Base-by-base conservation (phyloP, 306 rosid species). In the Cicer pinnatifidum region DNA sequence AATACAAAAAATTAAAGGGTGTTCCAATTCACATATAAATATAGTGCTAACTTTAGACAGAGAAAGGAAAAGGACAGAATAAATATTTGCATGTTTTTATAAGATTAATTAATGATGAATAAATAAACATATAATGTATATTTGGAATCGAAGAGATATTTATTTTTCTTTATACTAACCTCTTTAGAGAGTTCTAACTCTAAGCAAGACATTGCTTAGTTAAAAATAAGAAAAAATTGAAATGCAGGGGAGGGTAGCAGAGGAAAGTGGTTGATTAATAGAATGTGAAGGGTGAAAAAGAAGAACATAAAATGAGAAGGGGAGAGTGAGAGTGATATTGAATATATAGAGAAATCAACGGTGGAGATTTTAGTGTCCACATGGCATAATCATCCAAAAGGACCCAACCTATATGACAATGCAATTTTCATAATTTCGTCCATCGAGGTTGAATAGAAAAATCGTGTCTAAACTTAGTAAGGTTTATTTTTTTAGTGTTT, bases 271-370 rank as follows among this genome's bases (percentile, higher is more conserved):
- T 53, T 83, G 69, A 58, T 58, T 74, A 28, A 0, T 28, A 28
- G 35, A 54, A 51, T 9, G 12, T 39, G 57, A 72, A 37, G 71
- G 81, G 23, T 41, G 9, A 11, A 51, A 51, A 68, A 78, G 56
- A 65, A 66, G 73, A 57, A 75, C 33, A 54, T 16, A 59, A 59
- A 28, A 28, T 28, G 35, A 28, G 35, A 28, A 28, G 0, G 67
- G 73, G 66, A 46, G 62, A 76, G 60, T 45, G 50, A 20, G 71
- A 72, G 80, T 72, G 38, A 71, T 39, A 6, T 3, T 76, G 67
- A 59, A 84, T 94, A 88, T 52, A 94, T 94, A 94, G 84, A 75
- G 76, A 78, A 73, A 67, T 88, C 28, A 69, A 91, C 87, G 96
- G 96, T 84, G 44, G 60, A 87, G 91, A 88, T 83, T 84, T 82